phyloP scores from a whole-genome alignment of 2,329 filamentous ascomycete genomes.

The Alternaria triticimaculans region DNA sequence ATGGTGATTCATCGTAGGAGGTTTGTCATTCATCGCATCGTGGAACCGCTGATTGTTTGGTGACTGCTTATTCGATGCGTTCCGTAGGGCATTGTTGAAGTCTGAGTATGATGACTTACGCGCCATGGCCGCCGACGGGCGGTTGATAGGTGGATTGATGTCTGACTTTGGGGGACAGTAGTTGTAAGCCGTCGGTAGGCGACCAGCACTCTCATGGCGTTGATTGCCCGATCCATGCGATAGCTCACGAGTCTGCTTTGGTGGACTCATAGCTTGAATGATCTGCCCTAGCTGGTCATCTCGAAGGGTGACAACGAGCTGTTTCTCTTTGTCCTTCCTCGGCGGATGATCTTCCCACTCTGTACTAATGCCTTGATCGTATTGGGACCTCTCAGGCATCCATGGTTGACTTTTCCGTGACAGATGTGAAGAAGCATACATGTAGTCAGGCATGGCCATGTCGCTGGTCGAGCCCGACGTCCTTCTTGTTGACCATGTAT shows the following conservation, averaged over 20 bases:
- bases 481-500: slow-evolving; percentile 27
- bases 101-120: slow-evolving; percentile 35
- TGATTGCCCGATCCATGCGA: neutral
- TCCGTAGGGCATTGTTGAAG: slow-evolving; percentile 17
- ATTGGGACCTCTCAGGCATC: slow-evolving; percentile 4
- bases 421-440: slow-evolving; percentile 14
- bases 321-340: slow-evolving; percentile 17
- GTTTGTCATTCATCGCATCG: slow-evolving; percentile 6
- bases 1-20: slow-evolving; percentile 4
- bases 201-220: slow-evolving; percentile 1
- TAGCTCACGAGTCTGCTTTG: slow-evolving; percentile 66
- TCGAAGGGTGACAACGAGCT: slow-evolving; percentile 29
- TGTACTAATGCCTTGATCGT: slow-evolving; percentile 1
- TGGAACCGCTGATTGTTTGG: slow-evolving; percentile 5
- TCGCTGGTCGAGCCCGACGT: slow-evolving; percentile 21
- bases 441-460: slow-evolving; percentile 24
- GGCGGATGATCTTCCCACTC: slow-evolving; percentile 8
- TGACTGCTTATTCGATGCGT: slow-evolving; percentile 15
- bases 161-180: slow-evolving; percentile 25
- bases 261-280: slow-evolving; percentile 33
- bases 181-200: slow-evolving; percentile 8
- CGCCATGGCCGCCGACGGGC: slow-evolving; percentile 30
- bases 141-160: slow-evolving; percentile 16
- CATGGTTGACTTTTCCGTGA: slow-evolving; percentile 18
- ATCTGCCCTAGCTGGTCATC: slow-evolving; percentile 41